Evolutionary conservation across 805 yeast species (phyloP).

Genomic region (Cyberlindnera lachancei): DNA sequence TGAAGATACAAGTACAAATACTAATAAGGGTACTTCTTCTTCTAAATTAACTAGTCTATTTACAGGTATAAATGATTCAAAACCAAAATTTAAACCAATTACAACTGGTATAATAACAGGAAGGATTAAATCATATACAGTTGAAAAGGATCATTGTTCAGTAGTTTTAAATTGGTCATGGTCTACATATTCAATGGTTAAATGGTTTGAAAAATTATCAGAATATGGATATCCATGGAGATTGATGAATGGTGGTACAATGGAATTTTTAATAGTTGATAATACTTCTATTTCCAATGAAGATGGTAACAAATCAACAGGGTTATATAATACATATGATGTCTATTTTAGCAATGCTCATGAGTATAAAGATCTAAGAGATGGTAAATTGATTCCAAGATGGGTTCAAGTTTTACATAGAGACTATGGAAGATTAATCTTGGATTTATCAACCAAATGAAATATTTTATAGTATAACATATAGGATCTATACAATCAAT

Average conservation of each 20-base stretch:
- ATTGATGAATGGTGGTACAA: constrained; percentile 21
- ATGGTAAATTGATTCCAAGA: constrained; percentile 18
- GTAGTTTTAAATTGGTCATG: constrained; percentile 8
- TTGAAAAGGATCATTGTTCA: too few relatives aligned
- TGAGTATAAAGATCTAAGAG: constrained; percentile 18
- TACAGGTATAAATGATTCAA: too few relatives aligned
- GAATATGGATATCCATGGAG: constrained; percentile 22
- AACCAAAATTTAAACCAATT: too few relatives aligned
- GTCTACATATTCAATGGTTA: constrained; percentile 4
- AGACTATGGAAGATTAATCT: constrained; percentile 15
- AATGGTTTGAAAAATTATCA: constrained; percentile 12
- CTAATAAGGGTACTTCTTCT: too few relatives aligned
- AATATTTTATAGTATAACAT: too few relatives aligned
- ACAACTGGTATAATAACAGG: too few relatives aligned
- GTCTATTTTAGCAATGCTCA: constrained; percentile 17
- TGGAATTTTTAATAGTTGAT: constrained; percentile 11
- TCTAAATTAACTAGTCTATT: too few relatives aligned
- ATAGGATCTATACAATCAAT: too few relatives aligned
- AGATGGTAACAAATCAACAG: too few relatives aligned
- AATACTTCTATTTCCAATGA: too few relatives aligned
- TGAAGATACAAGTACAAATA: too few relatives aligned
- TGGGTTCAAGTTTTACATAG: constrained; percentile 11
- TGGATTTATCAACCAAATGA: constrained; percentile 2
- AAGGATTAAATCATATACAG: too few relatives aligned
- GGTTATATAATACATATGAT: constrained; percentile 6